Base-by-base conservation (phyloP, 2,329 filamentous ascomycete species). In the Colletotrichum sublineola region DNA sequence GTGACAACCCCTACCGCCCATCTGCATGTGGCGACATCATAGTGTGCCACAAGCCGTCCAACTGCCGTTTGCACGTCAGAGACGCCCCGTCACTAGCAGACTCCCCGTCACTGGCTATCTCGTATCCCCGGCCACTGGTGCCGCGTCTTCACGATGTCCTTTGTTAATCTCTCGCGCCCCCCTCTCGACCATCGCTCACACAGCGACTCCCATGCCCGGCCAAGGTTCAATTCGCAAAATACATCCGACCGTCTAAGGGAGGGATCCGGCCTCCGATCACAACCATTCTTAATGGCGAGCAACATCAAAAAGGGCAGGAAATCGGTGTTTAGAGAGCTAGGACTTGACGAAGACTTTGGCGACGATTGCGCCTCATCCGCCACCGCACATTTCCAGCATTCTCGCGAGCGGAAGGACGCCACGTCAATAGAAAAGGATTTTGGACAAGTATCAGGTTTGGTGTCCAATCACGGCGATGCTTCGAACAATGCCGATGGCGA, bases 201-300 rank as follows among this genome's bases (percentile, higher is more conserved):
- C 38, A 69, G 69, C 42, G 53, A 74, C 11, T 52, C 74, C 18
- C 78, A 80, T 36, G 74, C 74, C 46, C 84, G 87, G 24, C 87
- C 87, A 42, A 81, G 78, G 56, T 88, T 89, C 78, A 86, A 88
- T 79, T 86, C 86, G 1, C 82, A 83, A 65, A 77, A 82, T 68
- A 89, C 87, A 3, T 83, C 85, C 66, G 86, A 89, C 76, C 85
- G 87, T 53, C 79, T 89, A 48, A 83, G 86, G 74, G 86, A 88
- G 76, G 81, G 84, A 70, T 83, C 82, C n/a, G 77, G 78, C 44
- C 79, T 83, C 15, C 75, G 79, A 63, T 78, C 81, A 14, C 81
- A 81, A 58, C 76, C 80, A 1, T 83, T 86, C 74, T 79, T 80
- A 38, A 84, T 85, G 80, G 75, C 76, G 52, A 81, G 81, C 75